These are phyloP conservation scores for Populus trichocarpa DNA, from an alignment of 441 rosid genomes.

Conservation along the genomic window DNA sequence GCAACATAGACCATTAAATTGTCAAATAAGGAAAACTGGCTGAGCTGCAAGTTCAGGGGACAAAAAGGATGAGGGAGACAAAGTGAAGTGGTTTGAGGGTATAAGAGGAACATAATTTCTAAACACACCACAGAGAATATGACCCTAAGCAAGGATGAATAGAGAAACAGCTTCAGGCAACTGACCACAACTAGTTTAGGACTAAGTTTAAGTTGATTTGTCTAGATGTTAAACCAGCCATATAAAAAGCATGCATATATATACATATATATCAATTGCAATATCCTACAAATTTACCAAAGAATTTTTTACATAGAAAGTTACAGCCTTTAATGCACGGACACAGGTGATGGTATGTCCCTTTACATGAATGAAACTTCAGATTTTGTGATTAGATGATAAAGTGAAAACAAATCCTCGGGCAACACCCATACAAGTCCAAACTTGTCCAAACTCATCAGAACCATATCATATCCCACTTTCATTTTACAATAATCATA, in stretches of 20 bases:
- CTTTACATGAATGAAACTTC: not conserved
- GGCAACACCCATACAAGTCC: not conserved
- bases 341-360: not conserved
- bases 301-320: not conserved
- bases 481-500: not conserved
- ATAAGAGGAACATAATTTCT: not conserved
- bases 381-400: not conserved
- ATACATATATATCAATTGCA: not conserved
- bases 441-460: not conserved
- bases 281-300: not conserved
- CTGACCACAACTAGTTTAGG: not conserved
- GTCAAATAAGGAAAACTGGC: not conserved
- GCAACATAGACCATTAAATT: not conserved
- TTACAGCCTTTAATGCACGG: not conserved
- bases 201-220: not conserved
- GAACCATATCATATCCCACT: not conserved
- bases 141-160: not conserved
- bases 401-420: not conserved
- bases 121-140: not conserved
- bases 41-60: not conserved
- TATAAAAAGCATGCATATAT: not conserved
- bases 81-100: not conserved
- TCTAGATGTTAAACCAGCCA: not conserved
- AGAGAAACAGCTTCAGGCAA: not conserved
- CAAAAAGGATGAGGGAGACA: not conserved